Evolutionary conservation across 2,329 filamentous ascomycete species (phyloP).

Genomic region (Talaromyces sp.): DNA sequence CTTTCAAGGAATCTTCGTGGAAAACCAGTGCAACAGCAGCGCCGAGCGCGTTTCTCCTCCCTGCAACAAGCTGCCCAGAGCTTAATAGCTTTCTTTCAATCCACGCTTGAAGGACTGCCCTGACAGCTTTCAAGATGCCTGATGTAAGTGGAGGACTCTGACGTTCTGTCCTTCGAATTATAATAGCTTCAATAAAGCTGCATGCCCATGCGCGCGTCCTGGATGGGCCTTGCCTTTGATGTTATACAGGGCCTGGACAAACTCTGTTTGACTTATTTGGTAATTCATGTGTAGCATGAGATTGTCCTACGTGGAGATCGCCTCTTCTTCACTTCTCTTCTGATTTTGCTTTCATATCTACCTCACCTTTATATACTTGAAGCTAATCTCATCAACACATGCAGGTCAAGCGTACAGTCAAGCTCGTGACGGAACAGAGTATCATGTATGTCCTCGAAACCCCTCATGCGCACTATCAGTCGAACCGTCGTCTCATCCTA

Average conservation of each 20-base stretch:
- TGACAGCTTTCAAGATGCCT: slow-evolving; percentile 39
- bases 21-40: neutral
- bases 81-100: neutral
- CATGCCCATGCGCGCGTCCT: neutral
- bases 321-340: neutral
- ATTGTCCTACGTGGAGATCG: neutral
- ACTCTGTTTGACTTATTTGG: neutral
- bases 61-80: slow-evolving; percentile 1
- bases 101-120: neutral
- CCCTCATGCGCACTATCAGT: neutral
- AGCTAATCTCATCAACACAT: slow-evolving; percentile 9
- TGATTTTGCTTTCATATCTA: neutral
- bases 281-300: neutral
- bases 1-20: neutral
- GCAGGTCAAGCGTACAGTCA: slow-evolving; percentile 79
- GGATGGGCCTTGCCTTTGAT: neutral
- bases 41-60: neutral
- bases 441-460: slow-evolving; percentile 66
- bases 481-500: neutral
- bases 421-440: slow-evolving; percentile 88
- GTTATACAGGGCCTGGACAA: neutral
- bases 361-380: neutral
- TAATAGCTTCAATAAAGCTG: neutral
- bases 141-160: slow-evolving; percentile 39
- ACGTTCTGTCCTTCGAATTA: neutral